These are phyloP conservation scores for Striga hermonthica DNA, from an alignment of 305 asterid genomes.

Conservation along the genomic window DNA sequence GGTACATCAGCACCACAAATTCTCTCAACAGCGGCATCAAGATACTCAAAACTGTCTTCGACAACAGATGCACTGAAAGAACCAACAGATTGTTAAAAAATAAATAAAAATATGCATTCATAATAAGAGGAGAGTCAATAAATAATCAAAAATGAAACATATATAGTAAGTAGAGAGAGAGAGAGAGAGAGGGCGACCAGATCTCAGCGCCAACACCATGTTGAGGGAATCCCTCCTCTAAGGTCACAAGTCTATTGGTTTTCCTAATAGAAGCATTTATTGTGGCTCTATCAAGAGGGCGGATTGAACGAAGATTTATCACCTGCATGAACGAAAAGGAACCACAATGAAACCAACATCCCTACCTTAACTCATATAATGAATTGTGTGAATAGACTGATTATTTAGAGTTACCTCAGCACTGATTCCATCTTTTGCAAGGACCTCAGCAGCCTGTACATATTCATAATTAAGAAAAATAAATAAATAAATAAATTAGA, in stretches of 20 bases:
- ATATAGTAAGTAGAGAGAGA: too few species aligned
- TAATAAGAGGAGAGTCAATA: too few species aligned
- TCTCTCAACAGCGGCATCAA: conserved; percentile 95
- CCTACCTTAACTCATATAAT: not conserved
- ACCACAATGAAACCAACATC: not conserved
- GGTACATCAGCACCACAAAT: conserved; percentile 97
- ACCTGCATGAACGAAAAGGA: conserved; percentile 46
- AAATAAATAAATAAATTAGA: not conserved
- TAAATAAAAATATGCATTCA: too few species aligned
- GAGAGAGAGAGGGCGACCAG: conserved; percentile 42
- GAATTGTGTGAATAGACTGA: not conserved
- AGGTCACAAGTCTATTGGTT: conserved; percentile 81
- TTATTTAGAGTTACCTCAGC: conserved; percentile 65
- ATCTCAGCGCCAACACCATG: conserved; percentile 98
- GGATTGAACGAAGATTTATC: conserved; percentile 88
- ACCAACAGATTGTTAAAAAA: not conserved
- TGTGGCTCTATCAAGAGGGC: conserved; percentile 87
- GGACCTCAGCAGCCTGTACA: conserved; percentile 88
- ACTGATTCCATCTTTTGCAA: conserved; percentile 78
- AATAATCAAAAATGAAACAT: too few species aligned
- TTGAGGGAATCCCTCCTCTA: conserved; percentile 91
- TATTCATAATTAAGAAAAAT: conserved; percentile 2
- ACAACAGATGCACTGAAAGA: conserved; percentile 67
- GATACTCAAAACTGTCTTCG: conserved; percentile 86
- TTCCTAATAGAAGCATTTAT: conserved; percentile 82